A percentile compares a stretch with the other conserved stretches of the same genome.
phyloP scores from a whole-genome alignment of 306 rosid species.

The Prunus campanulata region DNA sequence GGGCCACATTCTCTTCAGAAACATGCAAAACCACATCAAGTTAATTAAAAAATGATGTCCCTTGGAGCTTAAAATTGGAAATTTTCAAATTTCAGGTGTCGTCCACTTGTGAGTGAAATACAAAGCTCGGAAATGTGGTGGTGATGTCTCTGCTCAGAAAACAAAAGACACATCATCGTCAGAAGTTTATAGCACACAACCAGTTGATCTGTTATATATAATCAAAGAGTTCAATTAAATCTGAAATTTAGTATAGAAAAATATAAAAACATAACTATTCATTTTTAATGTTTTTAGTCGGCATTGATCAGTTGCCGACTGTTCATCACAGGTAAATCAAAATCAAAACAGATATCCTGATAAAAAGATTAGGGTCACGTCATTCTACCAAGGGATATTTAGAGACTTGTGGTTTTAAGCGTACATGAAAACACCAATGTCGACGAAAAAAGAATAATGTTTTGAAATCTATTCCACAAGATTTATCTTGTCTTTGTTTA shows the following conservation, averaged over 20 bases:
- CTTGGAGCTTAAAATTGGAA: not conserved
- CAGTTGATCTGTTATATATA: not conserved
- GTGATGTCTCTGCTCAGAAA: constrained; percentile 81
- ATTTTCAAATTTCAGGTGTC: constrained; percentile 49
- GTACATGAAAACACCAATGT: not conserved
- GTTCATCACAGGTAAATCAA: not conserved
- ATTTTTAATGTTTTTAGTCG: not conserved
- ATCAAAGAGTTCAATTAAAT: not conserved
- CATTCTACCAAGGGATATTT: not conserved
- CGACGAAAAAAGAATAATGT: not conserved
- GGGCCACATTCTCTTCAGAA: constrained; percentile 21
- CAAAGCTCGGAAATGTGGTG: constrained; percentile 93
- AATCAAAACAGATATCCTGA: not conserved
- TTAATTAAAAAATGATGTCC: constrained; percentile 15
- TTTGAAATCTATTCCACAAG: not conserved
- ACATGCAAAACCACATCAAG: constrained; percentile 21
- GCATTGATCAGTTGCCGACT: not conserved
- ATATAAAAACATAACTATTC: not conserved
- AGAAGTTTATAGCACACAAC: not conserved
- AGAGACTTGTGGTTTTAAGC: not conserved
- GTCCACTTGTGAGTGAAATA: constrained; percentile 88
- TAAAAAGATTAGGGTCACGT: not conserved
- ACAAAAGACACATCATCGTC: not conserved
- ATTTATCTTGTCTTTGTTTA: not conserved
- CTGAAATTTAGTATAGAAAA: not conserved